Conservation (phyloP, 2,329 filamentous ascomycete genomes). For the Aureobasidium melanogenum region DNA sequence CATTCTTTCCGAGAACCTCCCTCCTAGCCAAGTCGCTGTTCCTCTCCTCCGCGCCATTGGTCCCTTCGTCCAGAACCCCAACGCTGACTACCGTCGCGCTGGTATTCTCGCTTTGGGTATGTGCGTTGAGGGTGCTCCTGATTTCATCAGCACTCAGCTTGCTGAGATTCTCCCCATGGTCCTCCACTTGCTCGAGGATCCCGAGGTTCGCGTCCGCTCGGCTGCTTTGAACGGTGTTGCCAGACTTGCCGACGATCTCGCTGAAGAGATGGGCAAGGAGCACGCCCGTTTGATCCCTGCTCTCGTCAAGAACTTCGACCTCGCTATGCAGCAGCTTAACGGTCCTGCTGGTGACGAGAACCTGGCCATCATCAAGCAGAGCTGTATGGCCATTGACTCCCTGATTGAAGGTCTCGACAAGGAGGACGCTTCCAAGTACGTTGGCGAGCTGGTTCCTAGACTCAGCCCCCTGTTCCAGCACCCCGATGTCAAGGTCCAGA, state of each 20-base stretch:
- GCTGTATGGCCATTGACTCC: slow-evolving; percentile 83
- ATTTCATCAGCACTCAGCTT: slow-evolving; percentile 93
- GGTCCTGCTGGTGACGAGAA: slow-evolving; percentile 62
- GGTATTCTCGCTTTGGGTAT: slow-evolving; percentile 88
- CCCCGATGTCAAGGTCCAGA: slow-evolving; percentile 82
- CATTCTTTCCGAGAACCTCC: slow-evolving; percentile 76
- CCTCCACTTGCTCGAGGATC: slow-evolving; percentile 72
- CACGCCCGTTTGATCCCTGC: slow-evolving; percentile 78
- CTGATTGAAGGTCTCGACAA: slow-evolving; percentile 78
- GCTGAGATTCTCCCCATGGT: slow-evolving; percentile 77
- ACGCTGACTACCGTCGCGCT: slow-evolving; percentile 76
- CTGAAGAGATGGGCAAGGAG: slow-evolving; percentile 78
- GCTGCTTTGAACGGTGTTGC: slow-evolving; percentile 82
- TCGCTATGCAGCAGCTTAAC: slow-evolving; percentile 59
- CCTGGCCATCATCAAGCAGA: slow-evolving; percentile 77
- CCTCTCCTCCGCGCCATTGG: slow-evolving; percentile 82
- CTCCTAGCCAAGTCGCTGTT: slow-evolving; percentile 88
- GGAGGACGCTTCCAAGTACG: slow-evolving; percentile 72
- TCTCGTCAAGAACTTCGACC: slow-evolving; percentile 80
- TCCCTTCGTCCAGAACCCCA: slow-evolving; percentile 63
- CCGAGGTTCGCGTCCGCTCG: slow-evolving; percentile 74
- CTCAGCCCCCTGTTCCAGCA: slow-evolving; percentile 78
- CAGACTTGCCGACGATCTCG: slow-evolving; percentile 83
- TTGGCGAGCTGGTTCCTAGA: slow-evolving; percentile 71
- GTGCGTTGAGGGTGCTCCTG: slow-evolving; percentile 91